Conservation (phyloP, 768 basidiomycete species). For the Dentipellis sp. region DNA sequence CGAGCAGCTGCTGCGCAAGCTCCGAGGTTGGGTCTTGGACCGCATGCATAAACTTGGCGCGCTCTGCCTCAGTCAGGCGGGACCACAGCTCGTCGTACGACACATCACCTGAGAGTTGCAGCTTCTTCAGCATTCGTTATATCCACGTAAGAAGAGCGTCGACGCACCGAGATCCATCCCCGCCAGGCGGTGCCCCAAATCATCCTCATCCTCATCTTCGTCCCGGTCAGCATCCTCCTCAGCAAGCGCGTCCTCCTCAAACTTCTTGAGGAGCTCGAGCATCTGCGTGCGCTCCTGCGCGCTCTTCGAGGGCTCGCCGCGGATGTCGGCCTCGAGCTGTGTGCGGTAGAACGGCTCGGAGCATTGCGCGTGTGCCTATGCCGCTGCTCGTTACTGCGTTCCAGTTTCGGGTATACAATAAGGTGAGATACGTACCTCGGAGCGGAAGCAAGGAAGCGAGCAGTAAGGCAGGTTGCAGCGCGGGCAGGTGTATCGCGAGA, state of each 20-base stretch:
- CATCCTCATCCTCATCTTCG: slow-evolving; percentile 29
- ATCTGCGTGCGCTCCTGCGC: slow-evolving; percentile 53
- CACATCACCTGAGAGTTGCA: slow-evolving; percentile 34
- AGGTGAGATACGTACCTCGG: slow-evolving; percentile 16
- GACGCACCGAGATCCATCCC: slow-evolving; percentile 54
- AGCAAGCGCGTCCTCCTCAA: slow-evolving; percentile 51
- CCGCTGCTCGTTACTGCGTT: neutral
- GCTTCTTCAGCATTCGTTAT: neutral
- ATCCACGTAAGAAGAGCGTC: neutral
- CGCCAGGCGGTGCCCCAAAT: slow-evolving; percentile 42
- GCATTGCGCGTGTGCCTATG: slow-evolving; percentile 58
- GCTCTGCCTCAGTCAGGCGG: slow-evolving; percentile 50
- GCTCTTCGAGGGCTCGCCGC: slow-evolving; percentile 42
- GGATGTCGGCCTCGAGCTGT: slow-evolving; percentile 59
- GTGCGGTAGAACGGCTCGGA: slow-evolving; percentile 78
- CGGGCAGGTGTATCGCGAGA: slow-evolving; percentile 77
- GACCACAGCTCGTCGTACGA: slow-evolving; percentile 53
- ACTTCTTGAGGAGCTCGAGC: slow-evolving; percentile 60
- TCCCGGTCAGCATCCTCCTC: slow-evolving; percentile 26
- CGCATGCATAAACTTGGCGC: slow-evolving; percentile 46
- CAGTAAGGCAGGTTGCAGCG: slow-evolving; percentile 77
- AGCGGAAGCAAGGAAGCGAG: slow-evolving; percentile 71
- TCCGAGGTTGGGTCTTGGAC: slow-evolving; percentile 56
- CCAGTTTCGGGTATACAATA: neutral
- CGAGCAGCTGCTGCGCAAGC: slow-evolving; percentile 48